Evolutionary conservation across 495 filamentous ascomycete genomes (phyloP), one percentile per base, ranked within the genome.

Genomic region (Trichoderma erinaceum): DNA sequence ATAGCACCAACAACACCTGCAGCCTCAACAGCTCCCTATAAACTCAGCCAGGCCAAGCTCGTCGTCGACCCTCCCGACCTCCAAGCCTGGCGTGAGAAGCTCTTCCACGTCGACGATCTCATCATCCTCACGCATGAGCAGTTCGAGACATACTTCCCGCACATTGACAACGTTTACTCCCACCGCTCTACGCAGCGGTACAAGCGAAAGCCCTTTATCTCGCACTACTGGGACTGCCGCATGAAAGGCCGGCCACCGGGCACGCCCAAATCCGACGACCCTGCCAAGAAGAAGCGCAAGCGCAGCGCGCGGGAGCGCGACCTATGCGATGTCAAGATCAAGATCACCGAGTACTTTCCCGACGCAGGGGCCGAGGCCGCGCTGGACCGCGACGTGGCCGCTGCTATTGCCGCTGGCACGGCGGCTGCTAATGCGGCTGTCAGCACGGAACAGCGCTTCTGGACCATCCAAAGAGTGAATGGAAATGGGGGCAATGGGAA

Each of bases 111-210:
- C 18, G 86, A 93, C 70, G 88, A 91, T 35, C 84, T 81, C 13
- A 89, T 96, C 63, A 86, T 85, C 8, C 73, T 96, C 72, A 91
- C 85, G 43, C 89, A 93, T 79, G 89, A 94, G 67, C 83, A 95
- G 90, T 95, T 91, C 77, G 86, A 91, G 71, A 93, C 86, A 23
- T 97, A 95, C 77, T 97, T 93, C 74, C 91, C 92, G 0, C 91
- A 94, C 76, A 83, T 96, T 73, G 92, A 97, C 78, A 97, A 97
- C 75, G 86, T 97, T 63, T 97, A 94, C 76, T 94, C 92, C 21
- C 92, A 95, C 78, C 89, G 92, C 63, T 94, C 92, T 4, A 94
- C 92, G 4, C 92, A 96, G 73, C 82, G 82, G 66, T 93, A 93
- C 77, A 95, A 97, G 77, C 88, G 88, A 70, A 92, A 90, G 68